phyloP scores from a whole-genome alignment of 129 eudicot genomes.

The Lactuca saligna region DNA sequence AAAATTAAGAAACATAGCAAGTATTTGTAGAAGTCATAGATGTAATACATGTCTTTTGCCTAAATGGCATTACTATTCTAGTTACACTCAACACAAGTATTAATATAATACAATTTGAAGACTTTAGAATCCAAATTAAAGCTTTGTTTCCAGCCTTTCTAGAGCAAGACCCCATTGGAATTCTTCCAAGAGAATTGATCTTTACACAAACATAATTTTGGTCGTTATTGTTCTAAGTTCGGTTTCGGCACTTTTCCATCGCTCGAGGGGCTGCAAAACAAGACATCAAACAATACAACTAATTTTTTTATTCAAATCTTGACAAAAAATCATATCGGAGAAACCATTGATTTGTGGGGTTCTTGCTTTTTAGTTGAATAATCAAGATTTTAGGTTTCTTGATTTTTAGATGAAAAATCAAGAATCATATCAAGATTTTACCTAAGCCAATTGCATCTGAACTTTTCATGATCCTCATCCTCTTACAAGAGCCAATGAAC shows the following conservation, averaged over 20 bases:
- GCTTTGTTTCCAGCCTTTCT: constrained; percentile 28
- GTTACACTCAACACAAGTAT: constrained; percentile 29
- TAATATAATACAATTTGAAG: constrained; percentile 26
- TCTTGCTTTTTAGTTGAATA: constrained; percentile 9
- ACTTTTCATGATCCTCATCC: constrained; percentile 77
- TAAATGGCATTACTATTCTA: constrained; percentile 25
- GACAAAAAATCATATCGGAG: not conserved
- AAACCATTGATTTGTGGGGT: not conserved
- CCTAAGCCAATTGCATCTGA: constrained; percentile 72
- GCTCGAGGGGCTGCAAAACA: constrained; percentile 57
- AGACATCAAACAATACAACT: constrained; percentile 4
- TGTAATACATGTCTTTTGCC: constrained; percentile 25
- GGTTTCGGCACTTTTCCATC: constrained; percentile 52
- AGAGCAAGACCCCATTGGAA: constrained; percentile 23
- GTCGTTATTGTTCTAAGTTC: constrained; percentile 27
- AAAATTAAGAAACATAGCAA: constrained; percentile 18
- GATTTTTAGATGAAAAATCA: constrained; percentile 5
- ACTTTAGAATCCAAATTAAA: constrained; percentile 22
- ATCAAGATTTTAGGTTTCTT: constrained; percentile 8
- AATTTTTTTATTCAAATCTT: not conserved
- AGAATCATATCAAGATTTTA: constrained; percentile 16
- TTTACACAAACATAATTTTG: constrained; percentile 11
- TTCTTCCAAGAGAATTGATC: constrained; percentile 33
- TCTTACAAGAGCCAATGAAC: constrained; percentile 64
- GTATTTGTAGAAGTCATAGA: constrained; percentile 26